A percentile compares a stretch with the other conserved stretches of the same genome.
phyloP scores from a whole-genome alignment of 2,329 filamentous ascomycete species.

The Sphaerulina musiva region DNA sequence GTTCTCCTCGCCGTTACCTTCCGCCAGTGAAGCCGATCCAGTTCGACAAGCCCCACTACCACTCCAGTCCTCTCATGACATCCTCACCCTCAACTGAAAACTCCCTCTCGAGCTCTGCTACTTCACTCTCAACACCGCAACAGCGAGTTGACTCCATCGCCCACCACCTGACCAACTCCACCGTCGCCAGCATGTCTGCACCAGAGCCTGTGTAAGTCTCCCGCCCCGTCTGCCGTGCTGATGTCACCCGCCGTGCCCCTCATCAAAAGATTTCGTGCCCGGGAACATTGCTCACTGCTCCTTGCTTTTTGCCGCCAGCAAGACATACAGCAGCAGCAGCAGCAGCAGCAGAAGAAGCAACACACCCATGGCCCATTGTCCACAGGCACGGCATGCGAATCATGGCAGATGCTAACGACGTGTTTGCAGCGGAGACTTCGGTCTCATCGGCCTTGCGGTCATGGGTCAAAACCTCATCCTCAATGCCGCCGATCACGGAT shows the following conservation, averaged over 20 bases:
- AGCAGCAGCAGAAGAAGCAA: background rate
- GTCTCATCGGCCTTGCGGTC: constrained; percentile 49
- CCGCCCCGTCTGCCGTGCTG: background rate
- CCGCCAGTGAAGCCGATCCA: constrained; percentile 1
- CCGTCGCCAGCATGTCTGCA: constrained; percentile 17
- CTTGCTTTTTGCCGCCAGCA: background rate
- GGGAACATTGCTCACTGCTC: constrained; percentile 9
- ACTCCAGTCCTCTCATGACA: background rate
- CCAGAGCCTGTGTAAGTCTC: constrained; percentile 21
- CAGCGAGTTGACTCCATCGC: constrained; percentile 16
- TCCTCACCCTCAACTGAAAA: constrained; percentile 9
- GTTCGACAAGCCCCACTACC: background rate
- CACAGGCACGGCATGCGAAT: background rate
- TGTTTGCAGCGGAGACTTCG: constrained; percentile 43
- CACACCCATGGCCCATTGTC: background rate
- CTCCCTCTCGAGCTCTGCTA: background rate
- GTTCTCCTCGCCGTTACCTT: background rate
- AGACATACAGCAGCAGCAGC: background rate
- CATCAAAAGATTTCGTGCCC: constrained; percentile 11
- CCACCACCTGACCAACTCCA: constrained; percentile 12
- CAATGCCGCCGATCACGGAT: constrained; percentile 57
- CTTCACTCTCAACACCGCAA: constrained; percentile 10
- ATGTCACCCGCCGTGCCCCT: constrained; percentile 4
- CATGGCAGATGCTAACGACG: constrained; percentile 17
- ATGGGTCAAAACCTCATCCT: constrained; percentile 52